Conservation (phyloP, 306 rosid genomes). For the Quillaja saponaria region DNA sequence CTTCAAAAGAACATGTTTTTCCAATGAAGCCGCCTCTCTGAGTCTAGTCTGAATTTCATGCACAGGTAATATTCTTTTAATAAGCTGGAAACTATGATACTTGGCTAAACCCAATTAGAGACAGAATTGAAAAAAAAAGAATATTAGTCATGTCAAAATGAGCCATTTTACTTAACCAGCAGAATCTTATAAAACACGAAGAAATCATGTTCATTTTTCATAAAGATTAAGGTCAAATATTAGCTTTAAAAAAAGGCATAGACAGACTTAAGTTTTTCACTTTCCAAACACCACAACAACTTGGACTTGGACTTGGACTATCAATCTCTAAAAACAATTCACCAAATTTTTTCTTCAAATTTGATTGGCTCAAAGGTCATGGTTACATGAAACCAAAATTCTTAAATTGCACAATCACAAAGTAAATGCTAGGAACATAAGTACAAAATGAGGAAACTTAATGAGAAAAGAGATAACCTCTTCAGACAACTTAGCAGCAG, state of each 20-base stretch:
- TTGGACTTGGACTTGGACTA: background rate
- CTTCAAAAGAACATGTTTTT: conserved; percentile 86
- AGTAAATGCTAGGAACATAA: background rate
- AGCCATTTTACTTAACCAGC: background rate
- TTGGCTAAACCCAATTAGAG: too few species aligned
- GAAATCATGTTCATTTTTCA: too few species aligned
- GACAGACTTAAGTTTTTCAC: background rate
- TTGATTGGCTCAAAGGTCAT: too few species aligned
- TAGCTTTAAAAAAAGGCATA: too few species aligned
- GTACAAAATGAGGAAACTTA: background rate
- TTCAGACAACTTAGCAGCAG: conserved; percentile 94
- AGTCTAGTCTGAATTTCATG: conserved; percentile 73
- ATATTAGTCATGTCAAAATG: background rate
- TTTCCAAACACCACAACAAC: conserved; percentile 5
- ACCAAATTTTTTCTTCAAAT: too few species aligned
- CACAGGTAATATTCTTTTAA: background rate
- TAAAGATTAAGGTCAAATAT: too few species aligned
- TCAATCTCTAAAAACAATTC: too few species aligned
- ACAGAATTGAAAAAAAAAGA: background rate
- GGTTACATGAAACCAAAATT: background rate
- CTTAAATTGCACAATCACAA: too few species aligned
- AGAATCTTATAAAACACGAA: too few species aligned
- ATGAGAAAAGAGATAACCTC: conserved; percentile 49
- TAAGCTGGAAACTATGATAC: background rate
- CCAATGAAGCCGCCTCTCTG: conserved; percentile 86